Evolutionary conservation across 2,329 filamentous ascomycete genomes (phyloP).

Genomic region (Capronia americana): DNA sequence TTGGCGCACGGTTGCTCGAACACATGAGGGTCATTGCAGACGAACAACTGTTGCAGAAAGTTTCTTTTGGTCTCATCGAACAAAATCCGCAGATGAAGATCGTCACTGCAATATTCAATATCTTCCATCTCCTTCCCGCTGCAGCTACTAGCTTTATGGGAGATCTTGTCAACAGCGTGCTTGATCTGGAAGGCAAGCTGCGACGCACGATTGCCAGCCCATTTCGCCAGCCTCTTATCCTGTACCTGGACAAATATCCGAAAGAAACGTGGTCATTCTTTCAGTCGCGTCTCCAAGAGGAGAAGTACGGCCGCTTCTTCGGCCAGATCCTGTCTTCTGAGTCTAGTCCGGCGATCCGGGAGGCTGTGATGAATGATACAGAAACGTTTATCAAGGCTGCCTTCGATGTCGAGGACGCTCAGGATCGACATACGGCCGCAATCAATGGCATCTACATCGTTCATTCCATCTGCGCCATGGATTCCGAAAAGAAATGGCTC

Average conservation of each 20-base stretch:
- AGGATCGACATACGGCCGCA: conserved; percentile 75
- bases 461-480: conserved; percentile 74
- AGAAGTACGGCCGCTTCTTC: conserved; percentile 88
- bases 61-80: conserved; percentile 93
- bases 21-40: conserved; percentile 93
- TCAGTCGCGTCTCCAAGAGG: conserved; percentile 77
- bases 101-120: conserved; percentile 91
- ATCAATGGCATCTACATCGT: conserved; percentile 89
- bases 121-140: conserved; percentile 92
- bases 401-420: conserved; percentile 67
- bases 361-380: conserved; percentile 74
- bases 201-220: conserved; percentile 88
- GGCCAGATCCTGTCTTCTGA: conserved; percentile 81
- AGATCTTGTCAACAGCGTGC: conserved; percentile 84
- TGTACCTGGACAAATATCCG: conserved; percentile 91
- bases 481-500: conserved; percentile 71
- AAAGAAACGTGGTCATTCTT: conserved; percentile 86
- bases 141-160: conserved; percentile 92
- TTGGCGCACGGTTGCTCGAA: conserved; percentile 88
- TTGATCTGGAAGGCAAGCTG: conserved; percentile 84
- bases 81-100: conserved; percentile 93
- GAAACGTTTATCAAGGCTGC: conserved; percentile 72
- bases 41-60: conserved; percentile 77
- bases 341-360: conserved; percentile 75
- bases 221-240: conserved; percentile 87